Evolutionary conservation across 1,284 basidiomycete species (phyloP).

Genomic region (Pseudozyma sp.): DNA sequence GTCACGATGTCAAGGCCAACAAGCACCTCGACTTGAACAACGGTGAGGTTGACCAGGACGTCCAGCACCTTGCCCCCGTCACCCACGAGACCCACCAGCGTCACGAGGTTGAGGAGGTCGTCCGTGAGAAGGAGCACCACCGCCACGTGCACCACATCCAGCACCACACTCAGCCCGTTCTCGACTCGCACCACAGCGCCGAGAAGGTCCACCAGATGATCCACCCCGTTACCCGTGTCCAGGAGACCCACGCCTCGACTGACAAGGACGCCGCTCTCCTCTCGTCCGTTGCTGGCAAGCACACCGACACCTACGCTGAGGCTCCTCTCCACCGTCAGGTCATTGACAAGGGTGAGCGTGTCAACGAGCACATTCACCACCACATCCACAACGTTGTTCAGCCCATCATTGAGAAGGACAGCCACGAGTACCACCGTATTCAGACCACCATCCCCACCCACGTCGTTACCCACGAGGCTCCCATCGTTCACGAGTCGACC

Average conservation of each 20-base stretch:
- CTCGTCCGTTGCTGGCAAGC: constrained; percentile 60
- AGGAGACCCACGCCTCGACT: constrained; percentile 66
- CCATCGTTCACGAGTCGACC: constrained; percentile 66
- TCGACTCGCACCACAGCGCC: constrained; percentile 65
- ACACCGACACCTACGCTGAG: constrained; percentile 58
- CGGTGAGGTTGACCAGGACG: constrained; percentile 67
- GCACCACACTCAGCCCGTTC: constrained; percentile 69
- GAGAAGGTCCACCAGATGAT: constrained; percentile 62
- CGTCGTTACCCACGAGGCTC: constrained; percentile 65
- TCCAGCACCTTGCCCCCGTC: constrained; percentile 68
- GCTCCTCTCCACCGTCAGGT: constrained; percentile 59
- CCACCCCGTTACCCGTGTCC: constrained; percentile 60
- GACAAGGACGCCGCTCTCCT: constrained; percentile 68
- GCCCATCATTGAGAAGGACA: constrained; percentile 68
- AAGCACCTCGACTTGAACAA: constrained; percentile 59
- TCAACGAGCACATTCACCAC: constrained; percentile 66
- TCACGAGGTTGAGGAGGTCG: constrained; percentile 69
- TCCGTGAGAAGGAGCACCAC: constrained; percentile 67
- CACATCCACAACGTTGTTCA: constrained; percentile 69
- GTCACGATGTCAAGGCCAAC: constrained; percentile 37
- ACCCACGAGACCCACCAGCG: constrained; percentile 63
- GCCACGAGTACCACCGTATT: constrained; percentile 67
- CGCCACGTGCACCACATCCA: constrained; percentile 68
- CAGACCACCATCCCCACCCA: constrained; percentile 65
- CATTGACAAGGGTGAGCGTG: constrained; percentile 67